Conservation (phyloP, 164 flowering plant species). For the Tetracentron sinense region DNA sequence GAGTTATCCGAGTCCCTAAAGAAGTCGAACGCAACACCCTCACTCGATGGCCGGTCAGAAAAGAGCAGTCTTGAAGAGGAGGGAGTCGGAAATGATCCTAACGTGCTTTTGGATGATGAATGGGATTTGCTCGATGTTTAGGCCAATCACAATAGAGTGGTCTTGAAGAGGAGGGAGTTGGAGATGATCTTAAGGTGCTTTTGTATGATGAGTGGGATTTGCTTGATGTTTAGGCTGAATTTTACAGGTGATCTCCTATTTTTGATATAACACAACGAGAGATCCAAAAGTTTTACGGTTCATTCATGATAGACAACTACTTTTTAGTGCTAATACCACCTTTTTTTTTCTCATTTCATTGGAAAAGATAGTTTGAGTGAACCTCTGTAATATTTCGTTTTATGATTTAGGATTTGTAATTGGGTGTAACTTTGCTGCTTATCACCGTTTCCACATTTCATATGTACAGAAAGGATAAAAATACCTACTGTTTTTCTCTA, state of each 20-base stretch:
- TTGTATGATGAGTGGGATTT: conserved; percentile 55
- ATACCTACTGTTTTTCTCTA: no score
- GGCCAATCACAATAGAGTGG: no score
- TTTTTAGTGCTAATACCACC: no score
- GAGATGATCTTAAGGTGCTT: conserved; percentile 19
- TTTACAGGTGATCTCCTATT: not conserved
- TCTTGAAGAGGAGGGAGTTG: conserved; percentile 9
- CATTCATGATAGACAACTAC: no score
- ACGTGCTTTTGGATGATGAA: conserved; percentile 38
- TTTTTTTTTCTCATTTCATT: not conserved
- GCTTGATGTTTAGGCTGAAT: conserved; percentile 15
- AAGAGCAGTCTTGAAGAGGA: conserved; percentile 17
- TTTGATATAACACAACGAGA: not conserved
- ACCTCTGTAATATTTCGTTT: no score
- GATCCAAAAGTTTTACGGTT: no score
- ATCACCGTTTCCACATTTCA: not conserved
- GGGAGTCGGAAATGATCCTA: conserved; percentile 5
- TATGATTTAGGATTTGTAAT: not conserved
- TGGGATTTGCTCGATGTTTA: conserved; percentile 42
- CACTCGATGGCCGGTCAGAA: conserved; percentile 15
- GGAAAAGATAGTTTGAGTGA: not conserved
- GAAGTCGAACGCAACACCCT: conserved; percentile 23
- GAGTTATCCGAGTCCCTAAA: conserved; percentile 18
- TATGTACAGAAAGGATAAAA: no score
- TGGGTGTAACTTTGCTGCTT: not conserved